Evolutionary conservation across 2,329 filamentous ascomycete genomes (phyloP).

Genomic region (Clonostachys sp.): DNA sequence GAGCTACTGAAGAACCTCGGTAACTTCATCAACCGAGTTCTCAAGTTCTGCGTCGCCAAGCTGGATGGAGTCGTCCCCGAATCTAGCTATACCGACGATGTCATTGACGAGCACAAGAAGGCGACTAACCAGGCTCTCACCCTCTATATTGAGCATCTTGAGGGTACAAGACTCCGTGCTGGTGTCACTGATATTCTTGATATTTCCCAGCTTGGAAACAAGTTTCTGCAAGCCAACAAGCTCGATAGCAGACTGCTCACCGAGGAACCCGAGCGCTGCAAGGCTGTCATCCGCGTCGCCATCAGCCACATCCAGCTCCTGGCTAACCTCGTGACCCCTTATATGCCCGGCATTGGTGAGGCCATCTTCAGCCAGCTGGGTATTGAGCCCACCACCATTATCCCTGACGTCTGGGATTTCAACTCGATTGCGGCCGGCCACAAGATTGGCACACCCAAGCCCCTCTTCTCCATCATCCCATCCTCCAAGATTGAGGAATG

Average conservation of each 20-base stretch:
- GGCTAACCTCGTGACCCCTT: slow-evolving; percentile 74
- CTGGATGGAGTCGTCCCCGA: slow-evolving; percentile 68
- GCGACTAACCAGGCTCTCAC: slow-evolving; percentile 60
- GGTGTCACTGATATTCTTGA: slow-evolving; percentile 63
- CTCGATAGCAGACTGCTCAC: slow-evolving; percentile 50
- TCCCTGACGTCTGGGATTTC: slow-evolving; percentile 59
- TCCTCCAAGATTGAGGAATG: slow-evolving; percentile 79
- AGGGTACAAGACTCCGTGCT: slow-evolving; percentile 65
- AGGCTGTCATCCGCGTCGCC: slow-evolving; percentile 67
- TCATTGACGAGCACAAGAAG: slow-evolving; percentile 45
- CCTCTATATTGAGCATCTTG: slow-evolving; percentile 63
- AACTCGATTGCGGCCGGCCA: slow-evolving; percentile 66
- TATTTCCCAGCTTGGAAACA: slow-evolving; percentile 54
- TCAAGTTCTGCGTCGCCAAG: slow-evolving; percentile 75
- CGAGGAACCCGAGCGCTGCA: slow-evolving; percentile 48
- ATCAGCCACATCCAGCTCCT: slow-evolving; percentile 81
- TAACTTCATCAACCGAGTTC: slow-evolving; percentile 69
- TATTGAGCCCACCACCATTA: slow-evolving; percentile 37
- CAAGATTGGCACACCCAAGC: slow-evolving; percentile 73
- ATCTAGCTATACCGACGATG: slow-evolving; percentile 49
- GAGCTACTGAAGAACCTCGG: slow-evolving; percentile 75
- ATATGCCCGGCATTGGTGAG: slow-evolving; percentile 75
- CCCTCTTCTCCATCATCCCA: slow-evolving; percentile 80
- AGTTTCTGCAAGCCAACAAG: slow-evolving; percentile 45
- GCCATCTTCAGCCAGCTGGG: slow-evolving; percentile 73